Base-by-base conservation (phyloP, 148 eudicot species). In the Fagopyrum homotropicum region DNA sequence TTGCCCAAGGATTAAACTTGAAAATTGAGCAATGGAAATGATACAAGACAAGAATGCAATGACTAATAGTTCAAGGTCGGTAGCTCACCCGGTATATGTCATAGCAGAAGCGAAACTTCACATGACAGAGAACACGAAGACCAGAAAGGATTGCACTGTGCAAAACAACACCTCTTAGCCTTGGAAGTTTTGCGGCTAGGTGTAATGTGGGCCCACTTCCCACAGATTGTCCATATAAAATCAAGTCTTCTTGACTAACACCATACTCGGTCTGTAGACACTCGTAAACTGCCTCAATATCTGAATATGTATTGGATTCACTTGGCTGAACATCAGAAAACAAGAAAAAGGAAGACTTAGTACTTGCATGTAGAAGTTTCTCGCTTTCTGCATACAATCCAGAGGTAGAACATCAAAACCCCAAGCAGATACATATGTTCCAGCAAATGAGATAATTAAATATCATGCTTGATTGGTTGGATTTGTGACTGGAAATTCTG, bases 61-160 rank as follows among this genome's bases (percentile, higher is more conserved):
- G 59, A 54, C 5, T 26, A 26, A 29, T 12, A 9, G 44, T n/a
- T 11, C 17, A 63, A 49, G 46, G 43, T 12, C 7, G 45, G n/a
- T 22, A 49, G 75, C 88, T 85, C 52, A 92, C 99, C 89, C 91
- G 89, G 71, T 90, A 96, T 11, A 96, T 93, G 69, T 96, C 99
- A n/a, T 86, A 87, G 77, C 99, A 96, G 79, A 87, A 88, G 1
- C 95, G 85, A 82, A 86, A 92, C 75, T 90, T 90, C 72, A 89
- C 92, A 77, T 85, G 97, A 79, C 99, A 96, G 59, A 96, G 89
- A 22, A 96, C 99, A 66, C 99, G 97, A 59, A 96, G 96, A 12
- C 99, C 99, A 19, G 99, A 96, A 68, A 96, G 97, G 78, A 96
- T 96, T 80, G 93, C 99, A 82, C 99, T 96, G 75, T 96, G 99